Evolutionary conservation across 495 filamentous ascomycete genomes (phyloP).

Genomic region (Penicillium goetzii): DNA sequence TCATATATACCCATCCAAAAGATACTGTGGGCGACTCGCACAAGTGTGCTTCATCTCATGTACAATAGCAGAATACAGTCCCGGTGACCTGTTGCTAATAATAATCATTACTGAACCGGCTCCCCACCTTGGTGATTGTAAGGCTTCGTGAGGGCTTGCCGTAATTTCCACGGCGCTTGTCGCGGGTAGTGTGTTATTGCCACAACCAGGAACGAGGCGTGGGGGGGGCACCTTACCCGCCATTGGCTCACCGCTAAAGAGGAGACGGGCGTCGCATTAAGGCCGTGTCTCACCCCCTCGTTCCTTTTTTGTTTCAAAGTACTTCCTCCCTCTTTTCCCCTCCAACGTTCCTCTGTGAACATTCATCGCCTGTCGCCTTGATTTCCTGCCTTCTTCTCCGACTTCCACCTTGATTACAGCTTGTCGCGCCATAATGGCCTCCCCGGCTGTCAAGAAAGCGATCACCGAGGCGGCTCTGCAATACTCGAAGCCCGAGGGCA

Average conservation of each 20-base stretch:
- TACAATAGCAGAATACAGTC: conserved; percentile 23
- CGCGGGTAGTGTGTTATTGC: conserved; percentile 18
- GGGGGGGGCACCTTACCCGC: conserved; percentile 23
- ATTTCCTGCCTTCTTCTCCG: conserved; percentile 3
- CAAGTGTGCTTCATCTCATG: conserved; percentile 5
- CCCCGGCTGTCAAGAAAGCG: conserved; percentile 48
- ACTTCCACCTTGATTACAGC: conserved; percentile 20
- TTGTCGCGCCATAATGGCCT: conserved; percentile 48
- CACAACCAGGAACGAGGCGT: conserved; percentile 12
- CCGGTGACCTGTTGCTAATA: conserved; percentile 23
- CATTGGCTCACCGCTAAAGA: conserved; percentile 39
- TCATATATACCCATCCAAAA: conserved; percentile 5
- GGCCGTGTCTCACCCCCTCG: conserved; percentile 38
- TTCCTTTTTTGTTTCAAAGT: conserved; percentile 36
- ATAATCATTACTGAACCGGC: conserved; percentile 11
- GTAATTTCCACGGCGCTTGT: conserved; percentile 24
- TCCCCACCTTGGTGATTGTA: conserved; percentile 16
- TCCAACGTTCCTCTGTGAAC: conserved; percentile 3
- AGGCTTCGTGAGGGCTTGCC: background rate
- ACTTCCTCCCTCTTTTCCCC: conserved; percentile 16
- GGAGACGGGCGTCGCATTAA: conserved; percentile 35
- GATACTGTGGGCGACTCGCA: conserved; percentile 9
- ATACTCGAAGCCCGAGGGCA: conserved; percentile 68
- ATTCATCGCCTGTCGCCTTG: conserved; percentile 14
- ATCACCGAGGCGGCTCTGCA: conserved; percentile 49